A percentile compares a stretch with the other conserved stretches of the same genome.
Conservation (phyloP, 352 stramenopile genomes). For the Halophytophthora batemanensis region DNA sequence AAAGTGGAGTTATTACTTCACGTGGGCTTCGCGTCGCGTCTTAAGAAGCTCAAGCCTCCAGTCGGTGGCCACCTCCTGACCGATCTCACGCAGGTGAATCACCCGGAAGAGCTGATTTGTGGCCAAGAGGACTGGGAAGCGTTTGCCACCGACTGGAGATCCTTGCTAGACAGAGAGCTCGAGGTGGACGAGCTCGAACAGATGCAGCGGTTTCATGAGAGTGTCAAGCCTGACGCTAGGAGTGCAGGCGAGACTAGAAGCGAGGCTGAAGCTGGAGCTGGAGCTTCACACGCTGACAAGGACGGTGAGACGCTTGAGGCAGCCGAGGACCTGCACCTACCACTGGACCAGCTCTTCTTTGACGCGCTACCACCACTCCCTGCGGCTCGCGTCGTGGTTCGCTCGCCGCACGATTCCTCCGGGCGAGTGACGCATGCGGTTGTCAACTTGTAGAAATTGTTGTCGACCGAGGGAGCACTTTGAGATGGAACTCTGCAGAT, state of each 20-base stretch:
- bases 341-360: constrained; percentile 29
- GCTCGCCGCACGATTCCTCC: constrained; percentile 22
- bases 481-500: too few relatives aligned
- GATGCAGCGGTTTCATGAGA: constrained; percentile 20
- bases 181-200: constrained; percentile 58
- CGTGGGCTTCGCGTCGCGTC: constrained; percentile 61
- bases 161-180: constrained; percentile 50
- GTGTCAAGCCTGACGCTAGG: too few relatives aligned
- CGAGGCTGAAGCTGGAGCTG: too few relatives aligned
- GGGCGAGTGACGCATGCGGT: constrained; percentile 18
- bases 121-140: constrained; percentile 46
- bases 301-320: not conserved
- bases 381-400: constrained; percentile 21
- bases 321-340: constrained; percentile 6
- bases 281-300: constrained; percentile 3
- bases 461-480: not conserved
- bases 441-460: constrained; percentile 17
- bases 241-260: too few relatives aligned
- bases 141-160: constrained; percentile 59
- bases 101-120: constrained; percentile 48
- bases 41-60: constrained; percentile 25
- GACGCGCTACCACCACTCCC: constrained; percentile 29
- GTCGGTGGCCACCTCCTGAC: constrained; percentile 9
- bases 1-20: constrained; percentile 63
- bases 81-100: constrained; percentile 20